Conservation (phyloP, 352 stramenopile species). For the Globisporangium okanoganense region DNA sequence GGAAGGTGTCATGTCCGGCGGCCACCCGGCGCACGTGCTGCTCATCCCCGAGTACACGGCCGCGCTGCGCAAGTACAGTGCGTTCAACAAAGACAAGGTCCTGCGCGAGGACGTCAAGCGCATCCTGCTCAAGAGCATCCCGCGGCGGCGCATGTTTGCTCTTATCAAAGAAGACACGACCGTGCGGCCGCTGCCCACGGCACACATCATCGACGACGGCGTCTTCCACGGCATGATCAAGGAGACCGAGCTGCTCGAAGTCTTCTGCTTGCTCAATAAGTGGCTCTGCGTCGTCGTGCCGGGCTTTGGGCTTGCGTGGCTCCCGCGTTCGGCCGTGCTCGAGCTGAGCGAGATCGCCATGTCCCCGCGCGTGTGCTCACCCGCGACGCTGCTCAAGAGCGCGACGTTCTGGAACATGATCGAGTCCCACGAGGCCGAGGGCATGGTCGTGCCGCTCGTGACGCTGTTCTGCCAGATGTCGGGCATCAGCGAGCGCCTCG, state of each 20-base stretch:
- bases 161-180: slow-evolving; percentile 44
- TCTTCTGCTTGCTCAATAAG: slow-evolving; percentile 54
- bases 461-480: slow-evolving; percentile 57
- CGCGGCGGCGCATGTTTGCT: slow-evolving; percentile 37
- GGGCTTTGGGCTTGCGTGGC: slow-evolving; percentile 53
- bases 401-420: slow-evolving; percentile 57
- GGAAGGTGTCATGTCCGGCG: slow-evolving; percentile 48
- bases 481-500: slow-evolving; percentile 43
- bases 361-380: slow-evolving; percentile 46
- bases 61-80: slow-evolving; percentile 45
- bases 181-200: slow-evolving; percentile 38
- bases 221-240: slow-evolving; percentile 36
- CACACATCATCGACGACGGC: slow-evolving; percentile 36
- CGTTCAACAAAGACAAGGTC: slow-evolving; percentile 43
- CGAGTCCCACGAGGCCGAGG: slow-evolving; percentile 35
- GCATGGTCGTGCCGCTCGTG: slow-evolving; percentile 47
- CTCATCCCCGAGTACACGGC: slow-evolving; percentile 43
- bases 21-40: slow-evolving; percentile 42
- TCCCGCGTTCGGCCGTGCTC: slow-evolving; percentile 36
- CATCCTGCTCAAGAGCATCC: slow-evolving; percentile 46
- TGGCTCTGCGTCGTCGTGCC: slow-evolving; percentile 52
- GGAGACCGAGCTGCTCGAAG: slow-evolving; percentile 42
- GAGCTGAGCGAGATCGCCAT: slow-evolving; percentile 52
- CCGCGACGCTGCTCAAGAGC: slow-evolving; percentile 33
- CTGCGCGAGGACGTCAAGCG: slow-evolving; percentile 45